Base-by-base conservation (phyloP, 2,329 filamentous ascomycete genomes). In the Apiospora saccharicola region DNA sequence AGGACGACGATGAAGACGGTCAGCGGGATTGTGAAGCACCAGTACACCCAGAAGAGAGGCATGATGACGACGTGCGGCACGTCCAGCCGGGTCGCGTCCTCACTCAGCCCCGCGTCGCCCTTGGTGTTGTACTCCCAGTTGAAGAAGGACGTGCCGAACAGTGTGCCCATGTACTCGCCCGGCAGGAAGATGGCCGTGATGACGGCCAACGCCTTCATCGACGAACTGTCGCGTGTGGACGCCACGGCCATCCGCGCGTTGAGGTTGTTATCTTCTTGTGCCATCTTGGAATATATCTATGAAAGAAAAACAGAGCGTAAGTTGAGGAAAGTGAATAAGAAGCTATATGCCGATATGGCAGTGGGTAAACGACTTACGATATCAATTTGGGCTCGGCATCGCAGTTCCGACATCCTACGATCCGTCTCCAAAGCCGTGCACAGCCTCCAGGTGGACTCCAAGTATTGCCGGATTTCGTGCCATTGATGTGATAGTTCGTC, bases 221-320 rank as follows among this genome's bases (percentile, higher is more conserved):
- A 86, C 0, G 84, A 85, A 26, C 82, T 85, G 76, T 86, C 85
- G 22, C 86, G 90, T 67, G 94, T 93, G 70, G 97, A 96, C 79
- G 93, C 94, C 6, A 97, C 94, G 0, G 93, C 94, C 0, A 83
- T 86, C 77, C 86, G 86, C 26, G 83, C 88, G 34, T 87, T 89
- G 73, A 86, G 80, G 41, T 85, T 83, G 74, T 86, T 86, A 75
- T 86, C 84, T 72, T 86, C 85, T 73, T 86, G 84, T 4, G 85
- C 85, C 82, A 86, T 85, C 75, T 85, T 86, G 74, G 82, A 84
- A 79, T 85, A 86, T 72, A 86, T 86, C 82, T 84, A 67, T 22
- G 37, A 24, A 64, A 3, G 3, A n/a, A 4, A 37, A 37, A 7
- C 34, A 0, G 22, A 12, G 7, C 30, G 1, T 13, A 37, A 30